A percentile compares a stretch with the other conserved stretches of the same genome.
phyloP scores from a whole-genome alignment of 2,329 filamentous ascomycete genomes.

The Alternaria atra region DNA sequence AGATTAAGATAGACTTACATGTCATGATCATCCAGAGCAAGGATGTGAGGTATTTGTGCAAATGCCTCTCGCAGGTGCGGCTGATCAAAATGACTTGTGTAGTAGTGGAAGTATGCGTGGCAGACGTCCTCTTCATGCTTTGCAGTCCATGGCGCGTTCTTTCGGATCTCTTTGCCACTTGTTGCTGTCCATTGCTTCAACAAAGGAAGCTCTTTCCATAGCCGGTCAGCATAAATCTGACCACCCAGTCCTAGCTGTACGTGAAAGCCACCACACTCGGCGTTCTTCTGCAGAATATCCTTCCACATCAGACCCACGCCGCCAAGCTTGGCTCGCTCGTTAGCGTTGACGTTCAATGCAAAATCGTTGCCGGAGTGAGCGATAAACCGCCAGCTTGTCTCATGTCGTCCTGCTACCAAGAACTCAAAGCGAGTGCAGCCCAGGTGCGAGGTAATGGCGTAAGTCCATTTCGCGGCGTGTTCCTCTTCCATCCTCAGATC shows the following conservation, averaged over 20 bases:
- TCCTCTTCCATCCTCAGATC: conserved; percentile 88
- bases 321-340: conserved; percentile 84
- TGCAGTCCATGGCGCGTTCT: conserved; percentile 90
- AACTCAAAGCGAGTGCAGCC: conserved; percentile 99
- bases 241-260: conserved; percentile 90
- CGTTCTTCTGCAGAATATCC: conserved; percentile 95
- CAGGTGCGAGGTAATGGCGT: conserved; percentile 94
- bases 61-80: conserved; percentile 93
- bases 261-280: conserved; percentile 95
- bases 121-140: conserved; percentile 94
- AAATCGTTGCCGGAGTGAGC: conserved; percentile 98
- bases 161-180: conserved; percentile 91
- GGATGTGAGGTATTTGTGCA: conserved; percentile 93
- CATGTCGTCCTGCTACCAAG: conserved; percentile 86
- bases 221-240: conserved; percentile 91
- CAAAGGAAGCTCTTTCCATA: conserved; percentile 95
- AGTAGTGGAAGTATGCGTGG: conserved; percentile 98
- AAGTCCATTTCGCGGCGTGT: conserved; percentile 87
- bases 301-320: conserved; percentile 99
- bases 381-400: conserved; percentile 94
- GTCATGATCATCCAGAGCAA: conserved; percentile 95
- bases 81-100: conserved; percentile 98
- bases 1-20: conserved; percentile 72
- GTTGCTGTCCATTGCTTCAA: conserved; percentile 95
- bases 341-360: conserved; percentile 83